Percentiles rank a stretch among this genome's conserved stretches.
Conservation (phyloP, 345 rosid species). For the Brassica napus region Da-Ae NC_063437.1:20573501-20574000, state of each 20-base stretch:
- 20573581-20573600: neutral
- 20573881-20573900: neutral
- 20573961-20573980: neutral
- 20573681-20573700: neutral
- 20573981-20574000: neutral
- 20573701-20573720: too few relatives aligned
- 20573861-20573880: slow-evolving; percentile 26
- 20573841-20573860: slow-evolving; percentile 13
- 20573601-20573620: neutral
- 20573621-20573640: neutral
- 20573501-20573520: neutral
- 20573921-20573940: neutral
- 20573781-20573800: neutral
- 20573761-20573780: neutral
- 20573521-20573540: neutral
- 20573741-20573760: neutral
- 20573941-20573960: neutral
- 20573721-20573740: neutral
- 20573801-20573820: neutral
- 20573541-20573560: neutral
- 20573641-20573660: neutral
- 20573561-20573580: neutral
- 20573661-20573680: neutral
- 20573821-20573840: neutral
- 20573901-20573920: slow-evolving; percentile 13